Percentiles rank a stretch among this genome's conserved stretches.
phyloP scores from a whole-genome alignment of 208 protist genomes.

The Crithidia sp. region DNA sequence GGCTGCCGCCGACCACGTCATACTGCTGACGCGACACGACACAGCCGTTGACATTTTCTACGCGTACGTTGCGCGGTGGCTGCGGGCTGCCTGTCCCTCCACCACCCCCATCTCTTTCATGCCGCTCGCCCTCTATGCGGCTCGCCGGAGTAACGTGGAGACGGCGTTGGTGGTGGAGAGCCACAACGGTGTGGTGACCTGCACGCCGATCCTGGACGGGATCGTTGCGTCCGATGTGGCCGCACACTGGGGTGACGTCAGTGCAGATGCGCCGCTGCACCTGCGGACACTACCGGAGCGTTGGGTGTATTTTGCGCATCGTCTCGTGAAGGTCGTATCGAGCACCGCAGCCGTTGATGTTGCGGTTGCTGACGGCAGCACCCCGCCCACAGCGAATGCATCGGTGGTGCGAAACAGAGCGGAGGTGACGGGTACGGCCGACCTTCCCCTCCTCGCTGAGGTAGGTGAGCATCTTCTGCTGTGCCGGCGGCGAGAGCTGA shows the following conservation, averaged over 20 bases:
- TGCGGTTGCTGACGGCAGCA: not conserved
- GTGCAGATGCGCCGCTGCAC: not conserved
- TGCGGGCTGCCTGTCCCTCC: not conserved
- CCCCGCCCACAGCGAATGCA: not conserved
- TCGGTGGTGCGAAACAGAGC: too few species aligned
- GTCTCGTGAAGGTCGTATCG: not conserved
- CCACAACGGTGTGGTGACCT: not conserved
- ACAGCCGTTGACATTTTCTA: not conserved
- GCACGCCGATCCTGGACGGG: conserved; percentile 15
- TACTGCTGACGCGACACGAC: not conserved
- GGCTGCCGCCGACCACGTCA: not conserved
- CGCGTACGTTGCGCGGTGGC: conserved; percentile 25
- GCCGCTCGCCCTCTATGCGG: conserved; percentile 6
- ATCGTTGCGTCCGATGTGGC: conserved; percentile 5
- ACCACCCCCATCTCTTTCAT: not conserved
- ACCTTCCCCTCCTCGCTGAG: not conserved
- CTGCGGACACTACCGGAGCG: not conserved
- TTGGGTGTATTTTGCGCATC: not conserved
- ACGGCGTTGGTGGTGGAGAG: conserved; percentile 23
- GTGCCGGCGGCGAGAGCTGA: conserved; percentile 17
- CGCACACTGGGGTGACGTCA: conserved; percentile 6
- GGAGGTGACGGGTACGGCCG: not conserved
- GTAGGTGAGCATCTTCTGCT: conserved; percentile 11
- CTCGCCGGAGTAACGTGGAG: not conserved
- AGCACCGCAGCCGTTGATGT: not conserved